Evolutionary conservation across 495 filamentous ascomycete genomes (phyloP).

Genomic region (Podospora didyma): DNA sequence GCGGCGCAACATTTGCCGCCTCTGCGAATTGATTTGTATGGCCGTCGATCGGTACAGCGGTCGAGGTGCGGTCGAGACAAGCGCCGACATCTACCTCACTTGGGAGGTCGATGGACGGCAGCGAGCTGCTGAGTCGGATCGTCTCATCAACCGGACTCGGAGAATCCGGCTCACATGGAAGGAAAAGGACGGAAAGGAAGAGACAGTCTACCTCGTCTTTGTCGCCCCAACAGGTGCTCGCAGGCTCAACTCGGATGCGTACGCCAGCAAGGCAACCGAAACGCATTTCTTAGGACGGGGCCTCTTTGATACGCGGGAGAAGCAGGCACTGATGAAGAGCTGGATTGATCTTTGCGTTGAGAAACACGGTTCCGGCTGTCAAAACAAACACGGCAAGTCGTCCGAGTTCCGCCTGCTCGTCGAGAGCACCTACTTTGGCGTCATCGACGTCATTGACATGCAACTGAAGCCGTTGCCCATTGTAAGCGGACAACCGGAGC

Average conservation of each 20-base stretch:
- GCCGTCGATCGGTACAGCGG: too few species aligned
- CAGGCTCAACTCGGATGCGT: not conserved
- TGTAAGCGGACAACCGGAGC: constrained; percentile 4
- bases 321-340: constrained; percentile 2
- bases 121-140: too few species aligned
- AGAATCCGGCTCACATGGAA: not conserved
- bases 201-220: not conserved
- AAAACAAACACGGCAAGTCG: not conserved
- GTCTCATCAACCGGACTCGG: not conserved
- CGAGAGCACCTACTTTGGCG: not conserved
- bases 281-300: not conserved
- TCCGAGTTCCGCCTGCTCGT: not conserved
- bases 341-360: constrained; percentile 2
- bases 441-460: constrained; percentile 8
- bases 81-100: too few species aligned
- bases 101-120: constrained; percentile 2
- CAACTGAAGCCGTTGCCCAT: not conserved
- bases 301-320: not conserved
- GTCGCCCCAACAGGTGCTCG: not conserved
- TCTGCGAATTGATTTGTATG: too few species aligned
- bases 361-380: not conserved
- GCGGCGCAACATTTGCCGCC: too few species aligned
- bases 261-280: not conserved
- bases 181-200: not conserved
- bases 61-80: too few species aligned